A percentile compares a stretch with the other conserved stretches of the same genome.
Evolutionary conservation across 2,329 filamentous ascomycete species (phyloP).

Genomic region (Westerdykella sp.): DNA sequence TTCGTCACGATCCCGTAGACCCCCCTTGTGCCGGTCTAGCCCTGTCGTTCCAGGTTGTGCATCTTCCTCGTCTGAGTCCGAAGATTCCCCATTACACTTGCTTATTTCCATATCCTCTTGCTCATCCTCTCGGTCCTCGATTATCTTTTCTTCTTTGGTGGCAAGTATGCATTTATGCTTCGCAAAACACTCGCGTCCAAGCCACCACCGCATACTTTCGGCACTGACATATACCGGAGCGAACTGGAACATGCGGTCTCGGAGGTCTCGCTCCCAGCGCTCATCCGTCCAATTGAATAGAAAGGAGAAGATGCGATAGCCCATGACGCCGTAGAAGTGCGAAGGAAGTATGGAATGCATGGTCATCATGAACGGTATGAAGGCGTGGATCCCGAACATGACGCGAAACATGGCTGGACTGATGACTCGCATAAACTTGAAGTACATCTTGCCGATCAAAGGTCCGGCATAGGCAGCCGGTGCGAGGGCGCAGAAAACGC

Average conservation of each 20-base stretch:
- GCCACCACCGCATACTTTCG: constrained; percentile 94
- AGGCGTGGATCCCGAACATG: constrained; percentile 86
- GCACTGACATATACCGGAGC: constrained; percentile 84
- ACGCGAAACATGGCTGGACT: constrained; percentile 69
- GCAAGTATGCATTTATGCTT: constrained; percentile 81
- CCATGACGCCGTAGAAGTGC: constrained; percentile 68
- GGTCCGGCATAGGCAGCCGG: constrained; percentile 87
- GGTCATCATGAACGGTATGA: constrained; percentile 89
- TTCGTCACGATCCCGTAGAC: constrained; percentile 32
- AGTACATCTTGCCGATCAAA: constrained; percentile 78
- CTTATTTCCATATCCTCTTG: constrained; percentile 19
- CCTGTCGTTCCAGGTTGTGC: background rate
- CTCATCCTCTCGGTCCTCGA: constrained; percentile 51
- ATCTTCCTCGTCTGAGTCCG: constrained; percentile 12
- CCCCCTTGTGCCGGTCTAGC: constrained; percentile 1
- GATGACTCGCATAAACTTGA: constrained; percentile 83
- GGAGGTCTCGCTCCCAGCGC: constrained; percentile 75
- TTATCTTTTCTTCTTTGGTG: constrained; percentile 63
- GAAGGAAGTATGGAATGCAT: constrained; percentile 65
- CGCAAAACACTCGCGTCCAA: constrained; percentile 78
- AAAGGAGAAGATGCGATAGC: constrained; percentile 84
- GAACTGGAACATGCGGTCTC: constrained; percentile 84
- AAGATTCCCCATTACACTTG: too few species aligned
- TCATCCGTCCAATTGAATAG: constrained; percentile 82
- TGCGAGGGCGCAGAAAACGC: constrained; percentile 84